Evolutionary conservation across 139 green algal genomes (phyloP).

Genomic region (Coccomyxa sp.): DNA sequence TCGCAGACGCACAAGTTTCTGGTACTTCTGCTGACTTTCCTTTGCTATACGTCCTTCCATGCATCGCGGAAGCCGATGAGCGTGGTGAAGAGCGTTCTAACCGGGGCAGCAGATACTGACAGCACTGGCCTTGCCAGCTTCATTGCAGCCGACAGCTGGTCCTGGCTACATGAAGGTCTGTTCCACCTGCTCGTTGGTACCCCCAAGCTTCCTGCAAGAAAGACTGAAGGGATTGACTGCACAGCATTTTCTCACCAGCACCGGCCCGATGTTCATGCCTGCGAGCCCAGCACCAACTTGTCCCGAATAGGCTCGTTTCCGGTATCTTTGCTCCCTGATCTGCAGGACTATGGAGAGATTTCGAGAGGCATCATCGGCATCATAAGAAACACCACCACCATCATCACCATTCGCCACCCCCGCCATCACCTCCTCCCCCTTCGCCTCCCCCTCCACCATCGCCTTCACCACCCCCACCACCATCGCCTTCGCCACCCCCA

Average conservation of each 20-base stretch:
- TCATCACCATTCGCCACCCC: background rate
- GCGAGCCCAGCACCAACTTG: too few relatives aligned
- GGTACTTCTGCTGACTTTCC: slow-evolving; percentile 87
- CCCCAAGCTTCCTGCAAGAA: too few relatives aligned
- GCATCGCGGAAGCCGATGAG: slow-evolving; percentile 82
- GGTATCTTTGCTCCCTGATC: too few relatives aligned
- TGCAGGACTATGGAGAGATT: too few relatives aligned
- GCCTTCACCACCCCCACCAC: background rate
- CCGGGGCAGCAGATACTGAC: background rate
- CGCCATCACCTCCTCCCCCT: background rate
- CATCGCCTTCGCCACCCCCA: background rate
- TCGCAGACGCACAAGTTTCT: slow-evolving; percentile 38
- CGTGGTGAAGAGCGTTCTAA: slow-evolving; percentile 78
- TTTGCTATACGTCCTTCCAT: slow-evolving; percentile 89
- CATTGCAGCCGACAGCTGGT: background rate
- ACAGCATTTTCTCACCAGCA: too few relatives aligned
- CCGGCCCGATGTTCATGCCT: too few relatives aligned
- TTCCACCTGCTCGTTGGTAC: too few relatives aligned
- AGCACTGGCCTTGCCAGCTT: background rate
- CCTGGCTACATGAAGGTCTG: too few relatives aligned
- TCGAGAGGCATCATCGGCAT: background rate
- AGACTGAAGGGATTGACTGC: too few relatives aligned
- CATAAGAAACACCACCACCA: slow-evolving; percentile 2
- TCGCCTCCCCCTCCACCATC: background rate
- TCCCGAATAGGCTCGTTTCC: too few relatives aligned